Conservation (phyloP, 2,329 filamentous ascomycete species). For the Fusarium robinianum region DNA sequence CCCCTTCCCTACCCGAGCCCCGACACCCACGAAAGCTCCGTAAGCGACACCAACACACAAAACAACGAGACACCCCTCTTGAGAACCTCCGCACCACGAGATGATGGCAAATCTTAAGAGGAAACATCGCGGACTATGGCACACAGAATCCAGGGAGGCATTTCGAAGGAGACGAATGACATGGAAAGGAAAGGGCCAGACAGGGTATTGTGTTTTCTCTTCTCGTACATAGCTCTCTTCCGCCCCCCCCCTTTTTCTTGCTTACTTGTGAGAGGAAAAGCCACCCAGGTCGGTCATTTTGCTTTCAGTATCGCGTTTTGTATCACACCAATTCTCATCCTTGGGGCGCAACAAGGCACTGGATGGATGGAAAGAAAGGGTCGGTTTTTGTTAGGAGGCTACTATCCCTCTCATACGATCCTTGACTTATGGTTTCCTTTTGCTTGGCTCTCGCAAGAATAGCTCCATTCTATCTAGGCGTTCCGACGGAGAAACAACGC, state of each 20-base stretch:
- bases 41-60: slow-evolving; percentile 31
- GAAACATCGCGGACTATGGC: no score
- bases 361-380: slow-evolving; percentile 1
- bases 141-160: background rate
- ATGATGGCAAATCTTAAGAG: background rate
- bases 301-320: slow-evolving; percentile 3
- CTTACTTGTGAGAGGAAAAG: slow-evolving; percentile 14
- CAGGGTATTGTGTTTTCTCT: slow-evolving; percentile 9
- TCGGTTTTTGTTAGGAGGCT: no score
- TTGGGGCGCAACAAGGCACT: slow-evolving; percentile 2
- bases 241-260: background rate
- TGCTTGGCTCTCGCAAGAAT: no score
- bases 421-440: no score
- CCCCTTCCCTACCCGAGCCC: slow-evolving; percentile 15
- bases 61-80: slow-evolving; percentile 28
- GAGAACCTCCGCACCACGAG: slow-evolving; percentile 15
- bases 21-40: slow-evolving; percentile 34
- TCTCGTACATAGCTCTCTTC: slow-evolving; percentile 20
- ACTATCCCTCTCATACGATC: no score
- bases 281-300: slow-evolving; percentile 13
- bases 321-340: slow-evolving; percentile 1
- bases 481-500: no score
- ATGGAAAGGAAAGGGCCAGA: background rate
- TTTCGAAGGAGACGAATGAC: background rate
- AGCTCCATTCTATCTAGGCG: no score